Conservation (phyloP, 257 asterid genomes). For the Rauvolfia tetraphylla region DNA sequence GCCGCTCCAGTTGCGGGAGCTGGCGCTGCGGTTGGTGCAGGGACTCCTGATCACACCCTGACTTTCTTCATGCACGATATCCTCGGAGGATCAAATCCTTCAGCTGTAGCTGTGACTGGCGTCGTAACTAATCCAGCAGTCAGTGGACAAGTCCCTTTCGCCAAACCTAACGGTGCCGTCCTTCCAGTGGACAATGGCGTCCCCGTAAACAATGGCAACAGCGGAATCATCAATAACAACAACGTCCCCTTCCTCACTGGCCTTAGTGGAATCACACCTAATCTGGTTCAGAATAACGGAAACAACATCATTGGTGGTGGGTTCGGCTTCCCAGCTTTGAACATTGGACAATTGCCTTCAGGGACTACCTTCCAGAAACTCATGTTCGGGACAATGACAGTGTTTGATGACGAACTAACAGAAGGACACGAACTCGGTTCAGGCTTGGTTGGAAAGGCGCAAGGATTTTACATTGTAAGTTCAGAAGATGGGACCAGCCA, state of each 20-base stretch:
- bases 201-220: constrained; percentile 58
- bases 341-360: constrained; percentile 53
- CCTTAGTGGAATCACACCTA: constrained; percentile 62
- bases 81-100: constrained; percentile 78
- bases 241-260: constrained; percentile 85
- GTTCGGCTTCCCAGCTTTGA: constrained; percentile 62
- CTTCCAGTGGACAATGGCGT: constrained; percentile 60
- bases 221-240: constrained; percentile 68
- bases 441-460: constrained; percentile 76
- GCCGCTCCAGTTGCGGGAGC: constrained; percentile 15
- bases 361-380: constrained; percentile 74
- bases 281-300: constrained; percentile 47
- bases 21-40: constrained; percentile 12
- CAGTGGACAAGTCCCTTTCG: constrained; percentile 82
- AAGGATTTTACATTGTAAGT: constrained; percentile 74
- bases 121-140: constrained; percentile 71
- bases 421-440: constrained; percentile 69
- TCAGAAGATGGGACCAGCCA: constrained; percentile 81
- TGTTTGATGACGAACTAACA: constrained; percentile 72
- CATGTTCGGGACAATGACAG: constrained; percentile 86
- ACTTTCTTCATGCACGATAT: constrained; percentile 92
- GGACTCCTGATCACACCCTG: constrained; percentile 35
- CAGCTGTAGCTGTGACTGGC: constrained; percentile 80
- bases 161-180: constrained; percentile 83
- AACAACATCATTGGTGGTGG: constrained; percentile 62